Percentiles rank a stretch among this genome's conserved stretches.
These are phyloP conservation scores for Saccharomyces mikatae DNA, from an alignment of 805 yeast genomes.

Conservation along the genomic window DNA sequence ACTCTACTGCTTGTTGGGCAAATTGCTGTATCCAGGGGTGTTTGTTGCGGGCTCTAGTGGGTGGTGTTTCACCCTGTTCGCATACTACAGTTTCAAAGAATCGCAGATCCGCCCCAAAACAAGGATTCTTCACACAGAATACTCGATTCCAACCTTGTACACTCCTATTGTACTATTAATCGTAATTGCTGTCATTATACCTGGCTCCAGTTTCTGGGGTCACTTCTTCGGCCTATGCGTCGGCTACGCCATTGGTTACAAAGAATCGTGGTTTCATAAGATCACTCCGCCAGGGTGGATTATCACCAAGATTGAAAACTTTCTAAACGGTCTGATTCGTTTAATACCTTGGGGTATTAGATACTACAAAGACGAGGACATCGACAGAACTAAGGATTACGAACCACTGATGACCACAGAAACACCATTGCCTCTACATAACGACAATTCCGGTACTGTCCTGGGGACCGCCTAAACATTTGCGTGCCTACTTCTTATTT, in stretches of 20 bases:
- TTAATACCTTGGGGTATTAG: slow-evolving; percentile 42
- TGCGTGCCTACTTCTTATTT: not conserved
- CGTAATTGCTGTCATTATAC: slow-evolving; percentile 44
- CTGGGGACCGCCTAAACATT: slow-evolving; percentile 4
- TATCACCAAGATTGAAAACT: slow-evolving; percentile 56
- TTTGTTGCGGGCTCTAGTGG: slow-evolving; percentile 65
- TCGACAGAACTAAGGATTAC: slow-evolving; percentile 31
- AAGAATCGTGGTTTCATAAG: slow-evolving; percentile 43
- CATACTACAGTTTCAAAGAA: slow-evolving; percentile 49
- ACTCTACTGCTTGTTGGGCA: slow-evolving; percentile 43
- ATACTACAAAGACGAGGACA: slow-evolving; percentile 50
- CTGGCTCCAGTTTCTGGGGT: slow-evolving; percentile 65
- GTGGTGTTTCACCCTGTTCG: slow-evolving; percentile 60
- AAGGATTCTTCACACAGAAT: slow-evolving; percentile 32
- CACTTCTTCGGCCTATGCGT: slow-evolving; percentile 59
- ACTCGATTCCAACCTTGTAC: slow-evolving; percentile 49
- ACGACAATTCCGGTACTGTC: slow-evolving; percentile 3
- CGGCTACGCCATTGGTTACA: slow-evolving; percentile 54
- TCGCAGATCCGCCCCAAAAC: slow-evolving; percentile 35
- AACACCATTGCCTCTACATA: slow-evolving; percentile 12
- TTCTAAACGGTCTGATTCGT: slow-evolving; percentile 42
- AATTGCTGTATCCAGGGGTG: slow-evolving; percentile 41
- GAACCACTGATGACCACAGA: slow-evolving; percentile 3
- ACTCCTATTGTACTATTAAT: slow-evolving; percentile 50
- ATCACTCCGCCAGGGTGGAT: slow-evolving; percentile 59